Evolutionary conservation across 306 rosid genomes (phyloP).

Genomic region (Cucumis cinereus): DNA sequence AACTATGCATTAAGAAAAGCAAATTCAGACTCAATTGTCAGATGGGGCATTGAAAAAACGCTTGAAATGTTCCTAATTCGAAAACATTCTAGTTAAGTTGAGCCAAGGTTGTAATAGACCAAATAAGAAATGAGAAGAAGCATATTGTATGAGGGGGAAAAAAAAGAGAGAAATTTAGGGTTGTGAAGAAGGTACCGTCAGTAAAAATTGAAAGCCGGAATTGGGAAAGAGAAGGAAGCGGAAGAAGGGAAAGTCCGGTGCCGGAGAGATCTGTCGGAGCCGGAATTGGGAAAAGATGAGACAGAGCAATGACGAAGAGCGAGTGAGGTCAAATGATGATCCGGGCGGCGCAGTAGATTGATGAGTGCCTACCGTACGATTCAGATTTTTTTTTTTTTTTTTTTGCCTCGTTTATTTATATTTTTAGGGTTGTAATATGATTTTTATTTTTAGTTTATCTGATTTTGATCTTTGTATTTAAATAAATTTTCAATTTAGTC

Average conservation of each 20-base stretch:
- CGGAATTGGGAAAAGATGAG: neutral
- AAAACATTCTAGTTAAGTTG: neutral
- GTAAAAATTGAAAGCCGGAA: neutral
- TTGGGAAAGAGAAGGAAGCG: neutral
- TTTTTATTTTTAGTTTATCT: no score
- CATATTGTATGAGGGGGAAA: neutral
- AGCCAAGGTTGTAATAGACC: neutral
- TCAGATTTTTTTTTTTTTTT: neutral
- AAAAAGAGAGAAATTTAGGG: slow-evolving; percentile 7
- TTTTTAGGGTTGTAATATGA: no score
- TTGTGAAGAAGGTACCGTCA: slow-evolving; percentile 3
- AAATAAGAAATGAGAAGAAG: neutral
- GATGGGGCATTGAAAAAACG: neutral
- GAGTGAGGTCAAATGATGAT: neutral
- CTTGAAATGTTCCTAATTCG: neutral
- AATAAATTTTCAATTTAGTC: no score
- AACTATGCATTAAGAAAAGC: neutral
- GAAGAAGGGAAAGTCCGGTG: neutral
- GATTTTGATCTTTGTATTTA: no score
- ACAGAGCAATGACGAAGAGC: neutral
- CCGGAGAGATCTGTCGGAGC: neutral
- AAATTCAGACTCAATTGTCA: neutral
- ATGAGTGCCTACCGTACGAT: neutral
- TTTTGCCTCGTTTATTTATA: no score
- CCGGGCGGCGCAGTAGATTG: neutral